Percentiles rank a stretch among this genome's conserved stretches.
These are phyloP conservation scores for Leishmania guyanensis DNA, from an alignment of 208 protist genomes.

Conservation along the genomic window DNA sequence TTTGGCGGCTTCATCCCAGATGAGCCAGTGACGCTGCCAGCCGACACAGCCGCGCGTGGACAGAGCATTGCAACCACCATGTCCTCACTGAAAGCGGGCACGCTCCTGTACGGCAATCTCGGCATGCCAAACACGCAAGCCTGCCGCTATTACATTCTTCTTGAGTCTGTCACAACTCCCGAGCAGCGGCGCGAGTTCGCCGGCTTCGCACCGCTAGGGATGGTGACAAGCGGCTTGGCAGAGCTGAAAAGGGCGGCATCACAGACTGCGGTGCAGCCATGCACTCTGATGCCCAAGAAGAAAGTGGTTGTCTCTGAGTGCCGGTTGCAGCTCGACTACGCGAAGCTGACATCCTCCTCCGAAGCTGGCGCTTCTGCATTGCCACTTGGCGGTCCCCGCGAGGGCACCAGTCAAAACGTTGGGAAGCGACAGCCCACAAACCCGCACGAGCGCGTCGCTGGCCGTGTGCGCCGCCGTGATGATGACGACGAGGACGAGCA, in stretches of 20 bases:
- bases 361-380: background rate
- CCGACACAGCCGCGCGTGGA: conserved; percentile 9
- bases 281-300: conserved; percentile 61
- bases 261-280: conserved; percentile 53
- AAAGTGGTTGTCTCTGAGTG: conserved; percentile 47
- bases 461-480: conserved; percentile 58
- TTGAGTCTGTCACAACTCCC: conserved; percentile 35
- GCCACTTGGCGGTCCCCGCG: background rate
- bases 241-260: conserved; percentile 40
- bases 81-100: conserved; percentile 55
- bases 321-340: conserved; percentile 44
- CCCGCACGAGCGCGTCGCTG: conserved; percentile 38
- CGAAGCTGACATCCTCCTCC: conserved; percentile 4
- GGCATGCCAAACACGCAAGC: conserved; percentile 71
- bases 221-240: conserved; percentile 55
- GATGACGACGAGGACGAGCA: conserved; percentile 37
- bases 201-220: conserved; percentile 58
- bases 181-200: conserved; percentile 38
- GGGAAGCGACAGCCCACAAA: background rate
- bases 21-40: conserved; percentile 38
- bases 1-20: conserved; percentile 79
- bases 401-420: background rate
- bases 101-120: conserved; percentile 65
- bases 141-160: conserved; percentile 80
- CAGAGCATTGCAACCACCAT: conserved; percentile 40